Evolutionary conservation across 1,139 yeast species (phyloP).

Genomic region (Yamadazyma jaroonii): DNA sequence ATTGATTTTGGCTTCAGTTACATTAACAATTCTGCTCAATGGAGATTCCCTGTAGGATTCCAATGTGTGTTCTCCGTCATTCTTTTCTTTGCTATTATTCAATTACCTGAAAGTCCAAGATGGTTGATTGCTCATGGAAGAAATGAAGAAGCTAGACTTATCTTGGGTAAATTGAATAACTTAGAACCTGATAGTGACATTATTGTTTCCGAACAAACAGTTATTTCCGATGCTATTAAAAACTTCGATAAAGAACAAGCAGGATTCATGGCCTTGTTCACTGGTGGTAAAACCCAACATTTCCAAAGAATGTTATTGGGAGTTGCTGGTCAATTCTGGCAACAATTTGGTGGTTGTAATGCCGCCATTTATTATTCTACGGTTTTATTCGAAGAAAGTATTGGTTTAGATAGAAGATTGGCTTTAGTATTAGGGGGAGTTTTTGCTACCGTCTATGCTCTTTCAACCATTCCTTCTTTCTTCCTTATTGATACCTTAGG

Average conservation of each 20-base stretch:
- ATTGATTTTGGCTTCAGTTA: constrained; percentile 69
- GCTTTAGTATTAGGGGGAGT: constrained; percentile 64
- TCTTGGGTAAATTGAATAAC: constrained; percentile 41
- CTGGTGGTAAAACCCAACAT: constrained; percentile 58
- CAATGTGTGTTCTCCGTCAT: constrained; percentile 40
- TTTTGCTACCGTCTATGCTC: constrained; percentile 58
- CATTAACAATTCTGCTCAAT: constrained; percentile 40
- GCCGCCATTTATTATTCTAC: constrained; percentile 70
- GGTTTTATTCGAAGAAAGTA: constrained; percentile 56
- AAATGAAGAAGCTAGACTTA: constrained; percentile 45
- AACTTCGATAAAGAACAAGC: constrained; percentile 37
- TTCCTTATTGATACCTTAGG: constrained; percentile 63
- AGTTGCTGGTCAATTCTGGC: constrained; percentile 56
- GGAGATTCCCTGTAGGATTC: constrained; percentile 49
- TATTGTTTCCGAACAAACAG: constrained; percentile 41
- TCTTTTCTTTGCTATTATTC: constrained; percentile 33
- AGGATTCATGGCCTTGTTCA: constrained; percentile 49
- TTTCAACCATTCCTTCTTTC: constrained; percentile 62
- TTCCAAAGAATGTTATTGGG: constrained; percentile 59
- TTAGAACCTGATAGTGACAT: constrained; percentile 41
- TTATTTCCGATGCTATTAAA: constrained; percentile 41
- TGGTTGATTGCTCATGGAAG: constrained; percentile 60
- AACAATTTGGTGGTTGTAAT: constrained; percentile 63
- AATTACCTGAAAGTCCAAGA: constrained; percentile 71
- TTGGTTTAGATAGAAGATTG: constrained; percentile 48